A percentile compares a stretch with the other conserved stretches of the same genome.
phyloP scores from a whole-genome alignment of 2,329 filamentous ascomycete genomes.

The Elsinoe arachidis region DNA sequence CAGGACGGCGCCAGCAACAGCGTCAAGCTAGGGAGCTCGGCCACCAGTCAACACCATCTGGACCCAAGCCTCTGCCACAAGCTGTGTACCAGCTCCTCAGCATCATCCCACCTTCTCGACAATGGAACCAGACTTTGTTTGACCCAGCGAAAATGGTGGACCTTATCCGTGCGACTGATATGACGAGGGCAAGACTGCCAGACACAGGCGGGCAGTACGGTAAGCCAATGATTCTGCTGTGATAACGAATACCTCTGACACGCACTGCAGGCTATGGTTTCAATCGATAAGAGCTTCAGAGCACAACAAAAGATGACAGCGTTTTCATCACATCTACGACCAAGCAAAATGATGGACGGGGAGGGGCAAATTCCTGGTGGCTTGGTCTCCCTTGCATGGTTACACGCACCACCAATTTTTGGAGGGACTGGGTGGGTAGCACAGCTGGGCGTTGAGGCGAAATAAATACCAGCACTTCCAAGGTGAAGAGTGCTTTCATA shows the following conservation, averaged over 20 bases:
- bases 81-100: slow-evolving; percentile 46
- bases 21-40: slow-evolving; percentile 33
- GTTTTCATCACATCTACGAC: background rate
- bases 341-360: background rate
- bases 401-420: background rate
- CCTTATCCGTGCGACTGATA: slow-evolving; percentile 58
- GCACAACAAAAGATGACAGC: background rate
- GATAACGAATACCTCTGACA: background rate
- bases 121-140: slow-evolving; percentile 62
- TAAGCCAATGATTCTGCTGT: slow-evolving; percentile 2
- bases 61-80: slow-evolving; percentile 18
- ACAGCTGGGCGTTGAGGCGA: slow-evolving; percentile 2
- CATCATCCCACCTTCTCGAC: slow-evolving; percentile 63
- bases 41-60: slow-evolving; percentile 14
- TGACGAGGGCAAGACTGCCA: slow-evolving; percentile 29
- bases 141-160: slow-evolving; percentile 62
- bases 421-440: background rate
- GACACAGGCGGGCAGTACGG: slow-evolving; percentile 4
- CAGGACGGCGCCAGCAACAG: slow-evolving; percentile 74
- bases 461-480: background rate
- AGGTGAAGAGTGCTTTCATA: slow-evolving; percentile 4
- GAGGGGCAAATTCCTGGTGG: background rate
- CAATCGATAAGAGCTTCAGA: background rate
- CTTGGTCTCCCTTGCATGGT: slow-evolving; percentile 5
- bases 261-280: background rate